Conservation (phyloP, 805 yeast genomes). For the Wickerhamomyces sydowiorum region DNA sequence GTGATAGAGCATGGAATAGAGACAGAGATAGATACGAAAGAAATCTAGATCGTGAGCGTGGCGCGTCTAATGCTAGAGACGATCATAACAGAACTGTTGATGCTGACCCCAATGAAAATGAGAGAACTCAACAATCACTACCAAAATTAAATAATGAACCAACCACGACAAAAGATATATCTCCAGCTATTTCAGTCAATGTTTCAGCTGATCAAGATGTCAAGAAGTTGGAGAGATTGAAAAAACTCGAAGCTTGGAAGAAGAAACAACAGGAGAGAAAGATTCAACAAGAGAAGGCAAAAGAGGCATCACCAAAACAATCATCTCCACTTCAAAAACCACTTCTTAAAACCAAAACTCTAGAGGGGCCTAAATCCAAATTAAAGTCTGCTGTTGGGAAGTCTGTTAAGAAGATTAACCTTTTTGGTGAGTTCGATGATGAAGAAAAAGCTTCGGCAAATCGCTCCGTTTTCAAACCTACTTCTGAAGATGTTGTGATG, state of each 20-base stretch:
- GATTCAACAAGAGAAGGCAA: conserved; percentile 14
- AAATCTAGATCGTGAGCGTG: neutral
- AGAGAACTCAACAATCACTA: neutral
- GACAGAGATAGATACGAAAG: conserved; percentile 7
- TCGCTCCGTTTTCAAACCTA: conserved; percentile 17
- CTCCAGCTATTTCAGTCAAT: conserved; percentile 1
- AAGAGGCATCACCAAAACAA: neutral
- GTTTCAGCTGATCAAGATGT: conserved; percentile 5
- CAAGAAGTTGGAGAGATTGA: conserved; percentile 26
- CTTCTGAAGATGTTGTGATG: neutral
- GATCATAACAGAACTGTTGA: too few species aligned
- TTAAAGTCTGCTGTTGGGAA: neutral
- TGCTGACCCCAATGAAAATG: neutral
- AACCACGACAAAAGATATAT: neutral
- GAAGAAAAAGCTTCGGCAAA: conserved; percentile 20
- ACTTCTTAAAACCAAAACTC: neutral
- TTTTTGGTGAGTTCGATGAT: conserved; percentile 26
- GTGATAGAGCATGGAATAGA: conserved; percentile 7
- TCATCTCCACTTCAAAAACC: neutral
- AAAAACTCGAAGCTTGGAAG: conserved; percentile 49
- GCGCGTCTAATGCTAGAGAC: too few species aligned
- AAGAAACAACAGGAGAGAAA: conserved; percentile 28
- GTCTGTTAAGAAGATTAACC: conserved; percentile 8
- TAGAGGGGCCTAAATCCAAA: neutral
- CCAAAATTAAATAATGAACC: neutral